A percentile compares a stretch with the other conserved stretches of the same genome.
Conservation (phyloP, 164 flowering plant species). For the Piper longum region DNA sequence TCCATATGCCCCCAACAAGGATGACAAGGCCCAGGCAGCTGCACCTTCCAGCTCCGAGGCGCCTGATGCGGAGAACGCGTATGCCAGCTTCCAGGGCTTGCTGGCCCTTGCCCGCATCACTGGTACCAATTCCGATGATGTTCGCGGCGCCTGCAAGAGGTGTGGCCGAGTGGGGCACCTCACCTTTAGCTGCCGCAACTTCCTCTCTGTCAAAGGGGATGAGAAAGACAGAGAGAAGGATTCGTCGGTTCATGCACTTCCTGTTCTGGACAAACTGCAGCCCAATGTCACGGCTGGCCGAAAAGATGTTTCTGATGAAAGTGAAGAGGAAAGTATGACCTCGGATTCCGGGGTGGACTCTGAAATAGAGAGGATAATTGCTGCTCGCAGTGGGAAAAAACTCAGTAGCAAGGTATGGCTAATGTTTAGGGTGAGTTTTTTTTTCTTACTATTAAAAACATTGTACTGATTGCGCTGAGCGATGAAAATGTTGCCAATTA, state of each 20-base stretch:
- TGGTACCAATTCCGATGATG: slow-evolving; percentile 63
- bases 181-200: slow-evolving; percentile 78
- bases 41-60: slow-evolving; percentile 15
- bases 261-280: slow-evolving; percentile 52
- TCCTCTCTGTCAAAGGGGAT: slow-evolving; percentile 65
- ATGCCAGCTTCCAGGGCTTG: slow-evolving; percentile 78
- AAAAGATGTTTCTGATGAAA: slow-evolving; percentile 14
- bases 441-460: not conserved
- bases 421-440: not conserved
- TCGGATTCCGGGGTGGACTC: slow-evolving; percentile 80
- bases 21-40: slow-evolving; percentile 36
- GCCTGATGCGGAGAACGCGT: slow-evolving; percentile 74
- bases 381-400: slow-evolving; percentile 46
- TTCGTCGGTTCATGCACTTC: slow-evolving; percentile 21
- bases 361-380: slow-evolving; percentile 77
- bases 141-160: slow-evolving; percentile 86
- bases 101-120: slow-evolving; percentile 85
- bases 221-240: slow-evolving; percentile 41
- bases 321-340: slow-evolving; percentile 48
- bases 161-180: slow-evolving; percentile 96
- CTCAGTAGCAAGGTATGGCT: slow-evolving; percentile 16
- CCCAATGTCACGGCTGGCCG: slow-evolving; percentile 15
- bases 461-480: not conserved
- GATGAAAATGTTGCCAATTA: not conserved
- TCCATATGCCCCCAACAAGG: slow-evolving; percentile 91